Percentiles rank a stretch among this genome's conserved stretches.
Evolutionary conservation across 2,329 filamentous ascomycete genomes (phyloP).

Genomic region (Talaromyces islandicus): DNA sequence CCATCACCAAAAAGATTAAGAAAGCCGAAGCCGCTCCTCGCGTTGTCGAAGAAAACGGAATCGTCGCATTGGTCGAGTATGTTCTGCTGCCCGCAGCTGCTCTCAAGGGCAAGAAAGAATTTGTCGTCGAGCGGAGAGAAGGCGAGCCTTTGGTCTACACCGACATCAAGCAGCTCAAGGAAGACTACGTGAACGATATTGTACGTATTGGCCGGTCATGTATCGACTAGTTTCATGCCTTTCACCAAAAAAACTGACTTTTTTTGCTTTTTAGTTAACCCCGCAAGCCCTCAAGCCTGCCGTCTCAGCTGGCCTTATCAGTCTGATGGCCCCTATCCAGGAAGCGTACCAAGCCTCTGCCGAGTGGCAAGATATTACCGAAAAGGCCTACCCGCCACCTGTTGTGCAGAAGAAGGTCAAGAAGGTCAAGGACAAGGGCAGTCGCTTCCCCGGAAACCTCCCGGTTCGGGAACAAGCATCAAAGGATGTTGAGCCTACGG

Average conservation of each 20-base stretch:
- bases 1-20: conserved; percentile 73
- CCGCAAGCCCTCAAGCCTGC: conserved; percentile 87
- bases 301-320: conserved; percentile 65
- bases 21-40: conserved; percentile 77
- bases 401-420: conserved; percentile 63
- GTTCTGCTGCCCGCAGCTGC: conserved; percentile 67
- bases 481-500: background rate
- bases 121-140: conserved; percentile 59
- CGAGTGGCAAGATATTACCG: conserved; percentile 74
- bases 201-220: conserved; percentile 41
- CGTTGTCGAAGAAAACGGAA: conserved; percentile 75
- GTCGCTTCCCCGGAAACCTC: conserved; percentile 49
- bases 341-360: conserved; percentile 61
- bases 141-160: conserved; percentile 75
- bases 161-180: conserved; percentile 66
- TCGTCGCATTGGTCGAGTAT: conserved; percentile 79
- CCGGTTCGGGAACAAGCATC: background rate
- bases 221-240: too few relatives aligned
- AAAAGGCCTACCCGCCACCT: conserved; percentile 73
- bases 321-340: conserved; percentile 72
- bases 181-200: conserved; percentile 74
- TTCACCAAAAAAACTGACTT: conserved; percentile 12
- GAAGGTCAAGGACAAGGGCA: conserved; percentile 71
- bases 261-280: conserved; percentile 51
- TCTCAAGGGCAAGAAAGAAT: conserved; percentile 49